Evolutionary conservation across 345 rosid species (phyloP).

Genomic region (Lumnitzera littorea): DNA sequence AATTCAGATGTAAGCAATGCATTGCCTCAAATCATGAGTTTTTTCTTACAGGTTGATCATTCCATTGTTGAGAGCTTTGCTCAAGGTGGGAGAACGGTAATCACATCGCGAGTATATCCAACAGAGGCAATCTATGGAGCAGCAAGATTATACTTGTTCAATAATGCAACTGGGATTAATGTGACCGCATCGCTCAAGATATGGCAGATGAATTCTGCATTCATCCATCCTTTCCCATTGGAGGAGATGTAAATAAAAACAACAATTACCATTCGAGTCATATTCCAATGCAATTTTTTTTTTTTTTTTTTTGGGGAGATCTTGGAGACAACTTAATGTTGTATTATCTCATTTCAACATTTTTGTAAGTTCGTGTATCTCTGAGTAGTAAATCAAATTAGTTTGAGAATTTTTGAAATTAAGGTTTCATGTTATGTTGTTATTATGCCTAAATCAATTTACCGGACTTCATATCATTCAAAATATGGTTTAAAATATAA

Average conservation of each 20-base stretch:
- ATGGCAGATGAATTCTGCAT: constrained; percentile 80
- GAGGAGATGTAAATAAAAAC: constrained; percentile 6
- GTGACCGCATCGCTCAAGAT: constrained; percentile 62
- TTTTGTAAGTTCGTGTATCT: too few relatives aligned
- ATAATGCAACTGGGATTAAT: constrained; percentile 70
- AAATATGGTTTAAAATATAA: too few relatives aligned
- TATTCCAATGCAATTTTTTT: not conserved
- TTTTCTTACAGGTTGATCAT: constrained; percentile 65
- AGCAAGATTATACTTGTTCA: constrained; percentile 68
- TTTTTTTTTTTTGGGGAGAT: not conserved
- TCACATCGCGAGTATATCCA: constrained; percentile 79
- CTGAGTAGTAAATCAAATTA: too few relatives aligned
- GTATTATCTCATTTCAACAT: too few relatives aligned
- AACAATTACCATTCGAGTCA: not conserved
- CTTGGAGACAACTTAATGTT: not conserved
- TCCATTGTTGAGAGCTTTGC: constrained; percentile 84
- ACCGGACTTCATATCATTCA: too few relatives aligned
- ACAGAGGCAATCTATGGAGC: constrained; percentile 82
- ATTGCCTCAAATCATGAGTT: not conserved
- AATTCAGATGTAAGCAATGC: too few relatives aligned
- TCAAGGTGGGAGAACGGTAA: constrained; percentile 79
- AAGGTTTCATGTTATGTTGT: too few relatives aligned
- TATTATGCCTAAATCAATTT: too few relatives aligned
- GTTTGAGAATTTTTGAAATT: too few relatives aligned
- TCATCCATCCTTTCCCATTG: constrained; percentile 48